Conservation (phyloP, 768 basidiomycete genomes). For the Porphyrellus cyaneotinctus region DNA sequence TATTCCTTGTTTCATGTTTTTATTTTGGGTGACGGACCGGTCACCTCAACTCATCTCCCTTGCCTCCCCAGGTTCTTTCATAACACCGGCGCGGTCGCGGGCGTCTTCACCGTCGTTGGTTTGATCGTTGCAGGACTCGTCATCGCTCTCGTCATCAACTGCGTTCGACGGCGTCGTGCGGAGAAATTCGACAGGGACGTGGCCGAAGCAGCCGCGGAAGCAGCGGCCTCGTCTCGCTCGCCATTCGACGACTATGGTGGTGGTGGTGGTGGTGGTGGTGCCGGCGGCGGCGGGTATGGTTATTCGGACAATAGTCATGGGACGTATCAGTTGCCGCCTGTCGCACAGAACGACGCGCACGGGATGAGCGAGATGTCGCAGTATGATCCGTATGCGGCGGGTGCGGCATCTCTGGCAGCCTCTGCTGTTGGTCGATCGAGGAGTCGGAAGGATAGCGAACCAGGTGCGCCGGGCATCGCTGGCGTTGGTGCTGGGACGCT, state of each 20-base stretch:
- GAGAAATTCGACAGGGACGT: slow-evolving; percentile 69
- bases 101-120: slow-evolving; percentile 69
- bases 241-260: slow-evolving; percentile 48
- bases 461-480: slow-evolving; percentile 39
- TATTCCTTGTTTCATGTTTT: no score
- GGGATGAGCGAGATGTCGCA: slow-evolving; percentile 47
- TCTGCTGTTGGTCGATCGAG: slow-evolving; percentile 21
- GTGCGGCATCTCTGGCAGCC: slow-evolving; percentile 18
- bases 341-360: slow-evolving; percentile 42
- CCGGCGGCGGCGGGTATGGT: slow-evolving; percentile 25
- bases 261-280: slow-evolving; percentile 20
- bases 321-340: slow-evolving; percentile 48
- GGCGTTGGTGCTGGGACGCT: slow-evolving; percentile 33
- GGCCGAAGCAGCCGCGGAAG: slow-evolving; percentile 64
- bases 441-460: slow-evolving; percentile 28
- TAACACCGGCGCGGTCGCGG: slow-evolving; percentile 71
- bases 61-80: slow-evolving; percentile 52
- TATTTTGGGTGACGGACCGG: no score
- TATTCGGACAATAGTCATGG: slow-evolving; percentile 56
- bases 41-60: slow-evolving; percentile 5
- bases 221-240: slow-evolving; percentile 47
- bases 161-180: slow-evolving; percentile 60
- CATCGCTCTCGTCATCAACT: slow-evolving; percentile 46
- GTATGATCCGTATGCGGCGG: slow-evolving; percentile 35
- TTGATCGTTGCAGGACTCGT: slow-evolving; percentile 49